phyloP scores from a whole-genome alignment of 148 eudicot species.

The Rhododendron kiyosumense region DNA sequence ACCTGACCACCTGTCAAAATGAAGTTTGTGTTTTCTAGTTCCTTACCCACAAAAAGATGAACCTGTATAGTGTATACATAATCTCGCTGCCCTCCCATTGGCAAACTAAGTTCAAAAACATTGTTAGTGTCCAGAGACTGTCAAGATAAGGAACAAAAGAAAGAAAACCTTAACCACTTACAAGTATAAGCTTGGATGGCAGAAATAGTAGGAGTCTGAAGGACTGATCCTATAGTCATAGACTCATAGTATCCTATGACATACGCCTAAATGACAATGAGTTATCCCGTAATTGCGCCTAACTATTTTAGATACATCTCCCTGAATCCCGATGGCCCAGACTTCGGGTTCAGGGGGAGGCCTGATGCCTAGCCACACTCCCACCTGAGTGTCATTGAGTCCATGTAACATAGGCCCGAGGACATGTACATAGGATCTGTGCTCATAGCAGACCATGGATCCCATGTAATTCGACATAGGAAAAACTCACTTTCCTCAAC shows the following conservation, averaged over 20 bases:
- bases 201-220: no score
- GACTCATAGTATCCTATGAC: neutral
- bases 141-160: neutral
- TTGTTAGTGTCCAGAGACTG: neutral
- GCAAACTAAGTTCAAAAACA: neutral
- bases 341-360: neutral
- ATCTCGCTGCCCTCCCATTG: neutral
- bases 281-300: neutral
- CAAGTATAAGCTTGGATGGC: neutral
- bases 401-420: neutral
- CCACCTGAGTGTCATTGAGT: neutral
- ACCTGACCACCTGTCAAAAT: neutral
- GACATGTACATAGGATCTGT: neutral
- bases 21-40: neutral
- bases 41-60: neutral
- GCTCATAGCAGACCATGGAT: neutral
- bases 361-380: neutral
- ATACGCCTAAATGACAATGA: neutral
- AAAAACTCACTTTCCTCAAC: neutral
- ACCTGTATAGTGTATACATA: neutral
- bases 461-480: neutral
- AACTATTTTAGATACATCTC: neutral
- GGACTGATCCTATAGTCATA: neutral
- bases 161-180: neutral
- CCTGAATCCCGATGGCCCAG: neutral